A percentile compares a stretch with the other conserved stretches of the same genome.
phyloP scores from a whole-genome alignment of 345 rosid species.

The Arabidopsis thaliana region TAIR10.1 NC_003070.9:12456001-12456500 shows the following conservation, averaged over 20 bases:
- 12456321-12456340: neutral
- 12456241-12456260: slow-evolving; percentile 63
- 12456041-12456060: slow-evolving; percentile 76
- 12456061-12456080: slow-evolving; percentile 64
- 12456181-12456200: slow-evolving; percentile 89
- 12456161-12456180: slow-evolving; percentile 79
- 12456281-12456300: neutral
- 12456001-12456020: slow-evolving; percentile 73
- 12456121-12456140: slow-evolving; percentile 64
- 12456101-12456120: slow-evolving; percentile 65
- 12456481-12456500: slow-evolving; percentile 69
- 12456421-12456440: slow-evolving; percentile 87
- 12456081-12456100: slow-evolving; percentile 84
- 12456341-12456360: slow-evolving; percentile 65
- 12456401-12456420: slow-evolving; percentile 87
- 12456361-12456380: slow-evolving; percentile 54
- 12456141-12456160: slow-evolving; percentile 68
- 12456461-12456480: slow-evolving; percentile 59
- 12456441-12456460: slow-evolving; percentile 86
- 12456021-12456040: slow-evolving; percentile 79
- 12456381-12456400: slow-evolving; percentile 73
- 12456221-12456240: slow-evolving; percentile 53
- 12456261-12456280: slow-evolving; percentile 43
- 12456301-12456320: neutral
- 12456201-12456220: slow-evolving; percentile 60